Conservation (phyloP, 78 protist species). For the Guillardia theta region DNA sequence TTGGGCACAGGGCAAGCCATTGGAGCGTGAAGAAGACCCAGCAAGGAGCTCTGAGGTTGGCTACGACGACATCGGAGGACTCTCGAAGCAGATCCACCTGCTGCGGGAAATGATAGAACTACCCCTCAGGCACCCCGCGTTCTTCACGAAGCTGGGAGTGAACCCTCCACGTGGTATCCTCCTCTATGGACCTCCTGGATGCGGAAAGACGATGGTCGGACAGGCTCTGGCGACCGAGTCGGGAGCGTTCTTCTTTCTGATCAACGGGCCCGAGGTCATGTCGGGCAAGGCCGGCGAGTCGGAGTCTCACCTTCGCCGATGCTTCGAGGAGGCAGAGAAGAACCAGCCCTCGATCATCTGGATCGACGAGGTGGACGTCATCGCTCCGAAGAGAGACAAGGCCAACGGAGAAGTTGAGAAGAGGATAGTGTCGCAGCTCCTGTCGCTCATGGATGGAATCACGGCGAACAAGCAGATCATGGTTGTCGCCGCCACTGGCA, state of each 20-base stretch:
- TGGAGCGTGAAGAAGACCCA: neutral
- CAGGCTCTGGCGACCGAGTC: slow-evolving; percentile 91
- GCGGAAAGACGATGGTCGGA: slow-evolving; percentile 98
- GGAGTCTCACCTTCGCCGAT: slow-evolving; percentile 28
- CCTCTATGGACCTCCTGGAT: slow-evolving; percentile 92
- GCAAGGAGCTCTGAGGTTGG: neutral
- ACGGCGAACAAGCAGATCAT: slow-evolving; percentile 81
- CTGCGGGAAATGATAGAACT: slow-evolving; percentile 88
- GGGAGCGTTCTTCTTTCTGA: neutral
- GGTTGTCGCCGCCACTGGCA: slow-evolving; percentile 98
- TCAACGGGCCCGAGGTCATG: slow-evolving; percentile 20
- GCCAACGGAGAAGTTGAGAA: slow-evolving; percentile 97
- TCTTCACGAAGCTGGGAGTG: slow-evolving; percentile 97
- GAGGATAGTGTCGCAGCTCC: slow-evolving; percentile 98
- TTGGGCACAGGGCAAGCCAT: neutral
- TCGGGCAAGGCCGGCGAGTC: slow-evolving; percentile 39
- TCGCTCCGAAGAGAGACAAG: slow-evolving; percentile 99
- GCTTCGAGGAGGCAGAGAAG: slow-evolving; percentile 46
- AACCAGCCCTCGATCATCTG: slow-evolving; percentile 47
- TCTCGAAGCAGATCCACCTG: neutral
- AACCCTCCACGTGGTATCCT: slow-evolving; percentile 95
- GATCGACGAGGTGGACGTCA: slow-evolving; percentile 98
- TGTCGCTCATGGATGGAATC: slow-evolving; percentile 99
- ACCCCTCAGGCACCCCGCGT: slow-evolving; percentile 98
- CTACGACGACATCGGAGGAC: slow-evolving; percentile 26